Percentiles rank a stretch among this genome's conserved stretches.
Evolutionary conservation across 306 rosid genomes (phyloP).

Genomic region (Prunus campanulata): DNA sequence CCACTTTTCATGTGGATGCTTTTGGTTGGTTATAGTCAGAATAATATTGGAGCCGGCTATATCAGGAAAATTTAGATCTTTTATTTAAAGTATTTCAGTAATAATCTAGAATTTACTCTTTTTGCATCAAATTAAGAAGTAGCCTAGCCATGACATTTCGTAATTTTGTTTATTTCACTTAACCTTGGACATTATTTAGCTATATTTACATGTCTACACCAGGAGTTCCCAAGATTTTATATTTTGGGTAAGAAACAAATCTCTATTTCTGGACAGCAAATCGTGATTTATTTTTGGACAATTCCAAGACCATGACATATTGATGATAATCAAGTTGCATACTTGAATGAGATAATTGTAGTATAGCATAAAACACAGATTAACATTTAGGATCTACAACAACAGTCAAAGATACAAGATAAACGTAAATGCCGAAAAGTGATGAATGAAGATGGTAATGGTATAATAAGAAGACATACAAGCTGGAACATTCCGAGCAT

Average conservation of each 20-base stretch:
- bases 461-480: constrained; percentile 48
- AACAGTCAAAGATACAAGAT: neutral
- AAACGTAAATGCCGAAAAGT: neutral
- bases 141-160: neutral
- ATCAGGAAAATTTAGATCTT: neutral
- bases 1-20: neutral
- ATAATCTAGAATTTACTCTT: neutral
- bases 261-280: neutral
- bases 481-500: constrained; percentile 98
- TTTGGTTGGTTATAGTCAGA: neutral
- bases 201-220: neutral
- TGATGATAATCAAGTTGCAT: neutral
- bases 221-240: neutral
- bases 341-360: neutral
- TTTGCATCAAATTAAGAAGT: neutral
- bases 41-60: neutral
- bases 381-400: neutral
- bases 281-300: too few species aligned
- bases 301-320: neutral
- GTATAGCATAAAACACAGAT: neutral
- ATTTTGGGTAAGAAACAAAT: neutral
- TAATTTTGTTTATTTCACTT: neutral
- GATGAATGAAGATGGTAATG: neutral
- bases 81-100: neutral
- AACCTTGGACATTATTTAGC: neutral